Conservation (phyloP, 768 basidiomycete species). For the Epithele typhae region DNA sequence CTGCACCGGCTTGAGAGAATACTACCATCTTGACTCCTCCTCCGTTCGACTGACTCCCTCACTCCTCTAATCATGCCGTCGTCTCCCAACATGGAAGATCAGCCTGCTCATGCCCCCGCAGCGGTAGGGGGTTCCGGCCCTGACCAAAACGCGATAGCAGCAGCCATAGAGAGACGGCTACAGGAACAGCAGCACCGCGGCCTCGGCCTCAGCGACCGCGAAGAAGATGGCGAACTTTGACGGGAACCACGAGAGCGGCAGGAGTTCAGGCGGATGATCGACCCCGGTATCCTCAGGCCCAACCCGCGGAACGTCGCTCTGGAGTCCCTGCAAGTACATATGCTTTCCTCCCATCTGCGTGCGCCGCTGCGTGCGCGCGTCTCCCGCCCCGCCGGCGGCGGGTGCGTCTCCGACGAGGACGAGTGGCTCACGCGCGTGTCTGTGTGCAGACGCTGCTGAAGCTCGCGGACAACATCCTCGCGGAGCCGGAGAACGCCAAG, state of each 20-base stretch:
- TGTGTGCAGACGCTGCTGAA: constrained; percentile 53
- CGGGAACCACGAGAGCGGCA: constrained; percentile 63
- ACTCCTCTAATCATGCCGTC: too few species aligned
- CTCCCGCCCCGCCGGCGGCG: too few species aligned
- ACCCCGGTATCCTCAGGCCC: constrained; percentile 72
- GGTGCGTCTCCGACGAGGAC: too few species aligned
- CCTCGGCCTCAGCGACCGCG: constrained; percentile 3
- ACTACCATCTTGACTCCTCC: too few species aligned
- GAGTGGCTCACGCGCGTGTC: too few species aligned
- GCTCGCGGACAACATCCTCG: constrained; percentile 69
- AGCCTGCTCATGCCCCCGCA: too few species aligned
- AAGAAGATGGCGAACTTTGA: constrained; percentile 22
- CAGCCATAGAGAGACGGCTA: constrained; percentile 26
- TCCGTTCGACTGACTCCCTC: too few species aligned
- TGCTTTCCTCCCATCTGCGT: too few species aligned
- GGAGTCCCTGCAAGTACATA: constrained; percentile 58
- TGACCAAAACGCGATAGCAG: constrained; percentile 22
- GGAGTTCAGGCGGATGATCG: constrained; percentile 69
- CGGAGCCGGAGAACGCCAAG: constrained; percentile 69
- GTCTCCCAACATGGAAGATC: too few species aligned
- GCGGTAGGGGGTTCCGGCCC: too few species aligned
- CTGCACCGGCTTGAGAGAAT: too few species aligned
- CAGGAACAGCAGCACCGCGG: constrained; percentile 16
- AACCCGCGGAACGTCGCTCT: constrained; percentile 59
- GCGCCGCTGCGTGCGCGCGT: too few species aligned